Base-by-base conservation (phyloP, 2,329 filamentous ascomycete genomes). In the Fusarium pseudoanthophilum region DNA sequence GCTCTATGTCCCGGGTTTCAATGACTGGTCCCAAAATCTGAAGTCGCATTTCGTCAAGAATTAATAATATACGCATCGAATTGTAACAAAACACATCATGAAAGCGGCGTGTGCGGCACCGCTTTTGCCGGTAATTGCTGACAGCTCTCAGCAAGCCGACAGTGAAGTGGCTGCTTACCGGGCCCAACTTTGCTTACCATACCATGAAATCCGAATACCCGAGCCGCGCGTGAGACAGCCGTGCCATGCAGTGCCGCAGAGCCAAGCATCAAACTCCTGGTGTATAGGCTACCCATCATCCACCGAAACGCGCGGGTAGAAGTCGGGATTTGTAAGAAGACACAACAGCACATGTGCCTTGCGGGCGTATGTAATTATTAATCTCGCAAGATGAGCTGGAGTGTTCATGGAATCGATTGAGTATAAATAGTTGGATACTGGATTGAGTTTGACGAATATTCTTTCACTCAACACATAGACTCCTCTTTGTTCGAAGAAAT, bases 291-390 rank as follows among this genome's bases (percentile, higher is more conserved):
- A 20, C 6, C 36, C 32, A 18, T 30, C 21, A 45, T n/a, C 18
- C 7, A 36, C 60, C 60, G 51, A 45, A 32, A 62, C 60, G 60
- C 60, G 51, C 60, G 60, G 49, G 16, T 37, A 24, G 7, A 43
- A 45, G 28, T 18, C 40, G 21, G 11, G 39, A 45, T 58, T 57
- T 45, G 40, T 60, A 56, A 60, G 36, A 24, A 26, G 5, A 16
- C 8, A 42, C 1, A 28, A n/a, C 21, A 28, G 24, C 14, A 4
- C 26, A 6, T 4, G 4, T 36, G 10, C 10, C 5, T 30, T 51
- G 15, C 11, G 16, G n/a, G 21, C 28, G 10, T 21, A 11, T 28
- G 11, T 13, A 11, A 39, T 45, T 18, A 32, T 58, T 5, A 36
- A 26, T 46, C 2, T 4, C 11, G 5, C 18, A 28, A 51, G 11